Evolutionary conservation across 768 basidiomycete genomes (phyloP).

Genomic region (Mycena amicta): DNA sequence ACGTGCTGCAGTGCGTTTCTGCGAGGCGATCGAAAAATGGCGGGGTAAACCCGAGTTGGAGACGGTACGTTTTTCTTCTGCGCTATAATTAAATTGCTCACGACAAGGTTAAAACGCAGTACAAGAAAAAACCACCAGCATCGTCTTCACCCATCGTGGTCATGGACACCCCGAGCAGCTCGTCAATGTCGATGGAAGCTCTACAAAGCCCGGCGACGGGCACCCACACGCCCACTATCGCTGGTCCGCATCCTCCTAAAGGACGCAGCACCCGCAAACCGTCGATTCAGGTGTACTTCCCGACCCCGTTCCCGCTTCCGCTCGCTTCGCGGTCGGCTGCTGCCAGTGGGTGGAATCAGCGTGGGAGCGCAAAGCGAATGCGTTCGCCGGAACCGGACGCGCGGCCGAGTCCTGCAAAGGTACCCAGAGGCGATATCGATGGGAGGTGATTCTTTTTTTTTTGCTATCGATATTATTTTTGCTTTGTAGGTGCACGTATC

Average conservation of each 20-base stretch:
- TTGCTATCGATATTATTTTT: neutral
- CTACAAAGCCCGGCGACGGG: constrained; percentile 59
- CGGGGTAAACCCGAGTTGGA: constrained; percentile 84
- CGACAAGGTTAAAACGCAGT: constrained; percentile 35
- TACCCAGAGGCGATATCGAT: neutral
- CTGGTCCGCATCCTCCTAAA: constrained; percentile 2
- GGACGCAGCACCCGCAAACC: constrained; percentile 34
- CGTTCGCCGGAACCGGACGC: neutral
- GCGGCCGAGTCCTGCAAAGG: neutral
- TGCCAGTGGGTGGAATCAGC: neutral
- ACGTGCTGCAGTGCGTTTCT: constrained; percentile 74
- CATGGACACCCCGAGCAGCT: constrained; percentile 33
- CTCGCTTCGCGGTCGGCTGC: neutral
- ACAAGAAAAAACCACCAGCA: constrained; percentile 52
- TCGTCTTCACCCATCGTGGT: constrained; percentile 26
- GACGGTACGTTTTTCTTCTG: constrained; percentile 48
- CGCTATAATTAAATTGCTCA: constrained; percentile 8
- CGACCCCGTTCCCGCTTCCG: constrained; percentile 25
- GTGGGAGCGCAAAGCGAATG: neutral
- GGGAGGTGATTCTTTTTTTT: neutral
- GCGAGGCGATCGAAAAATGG: constrained; percentile 82
- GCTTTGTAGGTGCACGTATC: too few relatives aligned
- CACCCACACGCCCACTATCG: constrained; percentile 22
- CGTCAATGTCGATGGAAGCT: constrained; percentile 66
- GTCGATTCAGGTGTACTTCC: constrained; percentile 51